phyloP scores from a whole-genome alignment of 371 early-diverging fungal species.

The Caulochytrium protostelioides region DNA sequence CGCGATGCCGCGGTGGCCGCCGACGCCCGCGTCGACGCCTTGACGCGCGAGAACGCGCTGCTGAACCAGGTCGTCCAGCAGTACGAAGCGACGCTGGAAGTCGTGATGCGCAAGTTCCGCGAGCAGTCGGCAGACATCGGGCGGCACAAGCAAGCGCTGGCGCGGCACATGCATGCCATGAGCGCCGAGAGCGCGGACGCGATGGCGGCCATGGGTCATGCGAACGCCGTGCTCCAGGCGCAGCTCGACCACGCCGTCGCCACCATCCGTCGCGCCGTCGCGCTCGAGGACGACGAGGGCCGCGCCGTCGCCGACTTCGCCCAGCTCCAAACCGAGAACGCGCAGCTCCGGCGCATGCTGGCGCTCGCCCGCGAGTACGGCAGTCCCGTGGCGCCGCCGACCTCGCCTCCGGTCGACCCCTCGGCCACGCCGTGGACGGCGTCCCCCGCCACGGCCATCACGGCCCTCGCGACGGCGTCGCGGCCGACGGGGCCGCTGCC shows the following conservation, averaged over 20 bases:
- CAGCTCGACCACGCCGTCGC: slow-evolving; percentile 9
- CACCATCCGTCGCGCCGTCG: slow-evolving; percentile 12
- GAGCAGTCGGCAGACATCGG: slow-evolving; percentile 11
- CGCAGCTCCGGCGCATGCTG: slow-evolving; percentile 3
- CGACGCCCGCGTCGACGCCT: slow-evolving; percentile 8
- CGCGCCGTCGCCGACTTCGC: slow-evolving; percentile 2
- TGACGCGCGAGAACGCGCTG: slow-evolving; percentile 16
- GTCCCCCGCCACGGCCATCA: too few species aligned
- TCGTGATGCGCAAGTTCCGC: slow-evolving; percentile 23
- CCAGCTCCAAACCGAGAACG: slow-evolving; percentile 4
- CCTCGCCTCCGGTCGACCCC: too few species aligned
- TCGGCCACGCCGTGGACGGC: too few species aligned
- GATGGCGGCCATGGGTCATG: slow-evolving; percentile 6
- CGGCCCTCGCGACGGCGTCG: too few species aligned
- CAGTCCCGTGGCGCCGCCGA: too few species aligned
- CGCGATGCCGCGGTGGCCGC: too few species aligned
- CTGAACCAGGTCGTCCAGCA: slow-evolving; percentile 17
- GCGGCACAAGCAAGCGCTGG: slow-evolving; percentile 8
- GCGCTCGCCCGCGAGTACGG: too few species aligned
- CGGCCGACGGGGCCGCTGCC: too few species aligned
- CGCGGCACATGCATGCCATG: slow-evolving; percentile 1
- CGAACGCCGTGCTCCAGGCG: slow-evolving; percentile 9
- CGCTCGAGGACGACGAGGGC: slow-evolving; percentile 11
- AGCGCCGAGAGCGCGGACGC: slow-evolving; percentile 1
- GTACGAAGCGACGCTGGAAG: slow-evolving; percentile 21